Conservation (phyloP, 2,329 filamentous ascomycete genomes). For the Xylariaceae sp. region DNA sequence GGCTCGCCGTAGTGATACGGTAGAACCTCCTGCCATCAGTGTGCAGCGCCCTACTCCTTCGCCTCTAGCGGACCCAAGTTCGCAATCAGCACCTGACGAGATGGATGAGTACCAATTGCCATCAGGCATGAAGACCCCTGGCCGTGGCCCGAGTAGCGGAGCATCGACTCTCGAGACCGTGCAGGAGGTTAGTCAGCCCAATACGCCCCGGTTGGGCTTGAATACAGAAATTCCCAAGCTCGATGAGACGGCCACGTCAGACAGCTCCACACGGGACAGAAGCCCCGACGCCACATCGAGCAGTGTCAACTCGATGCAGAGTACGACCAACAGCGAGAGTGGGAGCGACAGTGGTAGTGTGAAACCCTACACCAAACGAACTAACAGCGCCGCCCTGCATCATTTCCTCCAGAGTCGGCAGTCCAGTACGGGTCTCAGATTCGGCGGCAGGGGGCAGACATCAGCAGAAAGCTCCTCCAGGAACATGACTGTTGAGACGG, state of each 20-base stretch:
- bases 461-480: slow-evolving; percentile 66
- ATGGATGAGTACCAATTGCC: slow-evolving; percentile 45
- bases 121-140: slow-evolving; percentile 55
- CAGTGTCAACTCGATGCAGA: slow-evolving; percentile 44
- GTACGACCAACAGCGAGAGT: slow-evolving; percentile 48
- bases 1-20: slow-evolving; percentile 43
- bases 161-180: slow-evolving; percentile 76
- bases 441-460: slow-evolving; percentile 61
- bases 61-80: slow-evolving; percentile 38
- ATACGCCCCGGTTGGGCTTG: slow-evolving; percentile 53
- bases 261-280: slow-evolving; percentile 35
- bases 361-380: slow-evolving; percentile 38
- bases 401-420: slow-evolving; percentile 57
- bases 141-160: slow-evolving; percentile 53
- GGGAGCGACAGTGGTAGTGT: slow-evolving; percentile 62
- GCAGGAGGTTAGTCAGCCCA: slow-evolving; percentile 77
- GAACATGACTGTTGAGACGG: slow-evolving; percentile 97
- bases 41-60: slow-evolving; percentile 48
- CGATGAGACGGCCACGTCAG: slow-evolving; percentile 44
- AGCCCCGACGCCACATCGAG: slow-evolving; percentile 37
- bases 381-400: slow-evolving; percentile 40
- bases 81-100: slow-evolving; percentile 44
- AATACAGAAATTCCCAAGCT: slow-evolving; percentile 47
- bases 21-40: slow-evolving; percentile 48
- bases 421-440: slow-evolving; percentile 61